A percentile compares a stretch with the other conserved stretches of the same genome.
Evolutionary conservation across 2,329 filamentous ascomycete genomes (phyloP).

Genomic region (Beauveria sp.): DNA sequence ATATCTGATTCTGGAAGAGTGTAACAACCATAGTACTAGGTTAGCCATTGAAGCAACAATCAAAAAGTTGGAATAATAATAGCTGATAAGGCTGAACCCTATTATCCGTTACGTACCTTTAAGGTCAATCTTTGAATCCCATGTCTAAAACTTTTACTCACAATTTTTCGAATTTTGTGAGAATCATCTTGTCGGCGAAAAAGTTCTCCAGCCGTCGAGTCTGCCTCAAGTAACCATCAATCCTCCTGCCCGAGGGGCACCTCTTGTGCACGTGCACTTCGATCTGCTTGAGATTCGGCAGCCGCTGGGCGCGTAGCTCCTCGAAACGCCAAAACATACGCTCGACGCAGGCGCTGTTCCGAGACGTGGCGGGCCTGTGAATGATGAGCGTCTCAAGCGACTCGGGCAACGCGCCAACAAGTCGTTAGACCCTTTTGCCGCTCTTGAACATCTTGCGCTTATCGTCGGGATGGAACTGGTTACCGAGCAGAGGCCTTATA

Average conservation of each 20-base stretch:
- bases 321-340: background rate
- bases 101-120: too few species aligned
- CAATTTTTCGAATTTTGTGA: background rate
- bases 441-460: background rate
- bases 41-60: too few species aligned
- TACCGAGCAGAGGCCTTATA: background rate
- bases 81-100: too few species aligned
- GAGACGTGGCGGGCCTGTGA: background rate
- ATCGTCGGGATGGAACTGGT: background rate
- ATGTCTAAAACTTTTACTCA: too few species aligned
- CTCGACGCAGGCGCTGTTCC: background rate
- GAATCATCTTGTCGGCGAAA: background rate
- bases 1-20: too few species aligned
- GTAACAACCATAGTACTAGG: too few species aligned
- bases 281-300: background rate
- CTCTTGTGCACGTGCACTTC: background rate
- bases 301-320: background rate
- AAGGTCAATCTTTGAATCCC: too few species aligned
- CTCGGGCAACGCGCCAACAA: background rate
- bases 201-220: background rate
- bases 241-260: background rate
- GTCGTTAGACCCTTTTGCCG: background rate
- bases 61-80: too few species aligned
- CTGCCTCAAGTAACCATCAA: background rate
- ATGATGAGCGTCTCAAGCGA: conserved; percentile 2